These are phyloP conservation scores for Hygrophorus pudorinus DNA, from an alignment of 768 basidiomycete genomes.

Conservation along the genomic window DNA sequence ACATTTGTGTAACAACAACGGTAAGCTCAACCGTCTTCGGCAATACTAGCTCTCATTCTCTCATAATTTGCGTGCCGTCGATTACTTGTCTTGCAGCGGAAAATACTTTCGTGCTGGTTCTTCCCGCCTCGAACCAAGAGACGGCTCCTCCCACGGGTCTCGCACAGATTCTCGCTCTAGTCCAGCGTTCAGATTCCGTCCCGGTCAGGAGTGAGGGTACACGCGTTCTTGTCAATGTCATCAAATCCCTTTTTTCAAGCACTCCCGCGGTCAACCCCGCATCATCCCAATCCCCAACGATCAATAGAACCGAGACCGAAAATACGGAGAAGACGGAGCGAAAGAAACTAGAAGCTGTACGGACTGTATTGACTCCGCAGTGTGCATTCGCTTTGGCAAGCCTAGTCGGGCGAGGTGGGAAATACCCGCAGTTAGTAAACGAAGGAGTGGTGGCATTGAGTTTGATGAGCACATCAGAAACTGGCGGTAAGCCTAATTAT, in stretches of 20 bases:
- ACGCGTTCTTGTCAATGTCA: constrained; percentile 76
- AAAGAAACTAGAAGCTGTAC: constrained; percentile 44
- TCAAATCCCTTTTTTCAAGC: constrained; percentile 66
- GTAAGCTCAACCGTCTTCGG: constrained; percentile 30
- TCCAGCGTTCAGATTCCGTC: constrained; percentile 69
- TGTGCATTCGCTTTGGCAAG: constrained; percentile 55
- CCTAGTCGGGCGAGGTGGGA: constrained; percentile 66
- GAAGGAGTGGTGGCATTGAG: constrained; percentile 82
- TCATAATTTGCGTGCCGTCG: neutral
- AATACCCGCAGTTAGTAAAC: constrained; percentile 79
- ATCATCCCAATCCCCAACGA: constrained; percentile 12
- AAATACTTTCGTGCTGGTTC: constrained; percentile 41
- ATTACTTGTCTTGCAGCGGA: constrained; percentile 24
- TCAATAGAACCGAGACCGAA: constrained; percentile 13
- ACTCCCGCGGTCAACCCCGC: constrained; percentile 23
- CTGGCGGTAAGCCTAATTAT: constrained; percentile 46
- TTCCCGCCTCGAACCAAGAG: constrained; percentile 26
- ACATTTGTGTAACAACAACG: constrained; percentile 70
- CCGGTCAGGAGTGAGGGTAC: constrained; percentile 86
- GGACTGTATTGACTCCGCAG: constrained; percentile 38
- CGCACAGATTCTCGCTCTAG: constrained; percentile 61
- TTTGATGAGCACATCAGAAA: constrained; percentile 54
- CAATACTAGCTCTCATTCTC: neutral
- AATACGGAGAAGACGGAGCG: constrained; percentile 33
- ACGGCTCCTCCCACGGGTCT: constrained; percentile 48